Conservation (phyloP, 371 early-diverging fungal genomes). For the Entomophthora muscae region DNA sequence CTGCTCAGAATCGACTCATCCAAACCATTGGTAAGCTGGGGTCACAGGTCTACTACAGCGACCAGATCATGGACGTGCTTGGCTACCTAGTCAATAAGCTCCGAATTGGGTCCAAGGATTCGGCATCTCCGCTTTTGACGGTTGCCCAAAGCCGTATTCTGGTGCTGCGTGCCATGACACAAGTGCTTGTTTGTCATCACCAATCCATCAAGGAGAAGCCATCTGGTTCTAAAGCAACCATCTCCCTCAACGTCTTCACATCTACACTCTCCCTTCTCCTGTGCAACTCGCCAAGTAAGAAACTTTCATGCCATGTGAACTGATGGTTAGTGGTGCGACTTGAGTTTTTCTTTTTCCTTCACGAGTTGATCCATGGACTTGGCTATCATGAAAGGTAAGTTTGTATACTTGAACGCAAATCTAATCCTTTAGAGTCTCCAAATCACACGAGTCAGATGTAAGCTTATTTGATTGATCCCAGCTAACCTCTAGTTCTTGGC, state of each 20-base stretch:
- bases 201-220: conserved; percentile 15
- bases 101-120: conserved; percentile 16
- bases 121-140: conserved; percentile 22
- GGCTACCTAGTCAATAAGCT: conserved; percentile 48
- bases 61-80: conserved; percentile 66
- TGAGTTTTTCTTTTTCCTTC: conserved; percentile 12
- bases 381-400: conserved; percentile 1
- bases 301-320: conserved; percentile 6
- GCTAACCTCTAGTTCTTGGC: conserved; percentile 28
- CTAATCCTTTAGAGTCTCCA: neutral
- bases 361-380: conserved; percentile 4
- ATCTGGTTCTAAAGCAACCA: conserved; percentile 11
- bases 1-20: neutral
- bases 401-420: conserved; percentile 11
- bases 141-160: conserved; percentile 22
- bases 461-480: conserved; percentile 9
- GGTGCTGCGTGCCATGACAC: conserved; percentile 13
- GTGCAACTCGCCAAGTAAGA: conserved; percentile 18
- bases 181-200: conserved; percentile 22
- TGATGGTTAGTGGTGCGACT: neutral
- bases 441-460: conserved; percentile 5
- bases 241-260: conserved; percentile 21
- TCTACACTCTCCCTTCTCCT: conserved; percentile 23
- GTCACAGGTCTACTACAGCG: conserved; percentile 60
- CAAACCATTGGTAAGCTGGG: conserved; percentile 40